Percentiles rank a stretch among this genome's conserved stretches.
Evolutionary conservation across 805 yeast species (phyloP).

Genomic region (Sugiyamaella mastotermitis): DNA sequence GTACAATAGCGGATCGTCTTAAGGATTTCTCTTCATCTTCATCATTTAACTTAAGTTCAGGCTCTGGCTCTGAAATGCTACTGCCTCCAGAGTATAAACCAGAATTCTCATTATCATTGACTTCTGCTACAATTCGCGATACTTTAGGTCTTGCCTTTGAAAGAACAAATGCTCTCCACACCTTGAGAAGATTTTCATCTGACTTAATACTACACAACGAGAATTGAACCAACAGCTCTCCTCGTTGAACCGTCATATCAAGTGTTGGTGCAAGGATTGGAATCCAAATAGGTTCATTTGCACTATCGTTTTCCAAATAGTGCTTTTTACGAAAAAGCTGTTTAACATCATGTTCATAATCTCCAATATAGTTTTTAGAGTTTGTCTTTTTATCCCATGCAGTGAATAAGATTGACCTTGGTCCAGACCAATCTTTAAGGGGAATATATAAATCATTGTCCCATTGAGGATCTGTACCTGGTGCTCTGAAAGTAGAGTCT

Average conservation of each 20-base stretch:
- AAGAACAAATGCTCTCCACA: conserved; percentile 13
- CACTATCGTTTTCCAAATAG: background rate
- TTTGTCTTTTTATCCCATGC: conserved; percentile 28
- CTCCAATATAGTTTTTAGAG: conserved; percentile 20
- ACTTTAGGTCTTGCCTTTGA: background rate
- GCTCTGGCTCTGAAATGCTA: background rate
- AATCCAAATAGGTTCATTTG: background rate
- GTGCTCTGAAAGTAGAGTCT: conserved; percentile 46
- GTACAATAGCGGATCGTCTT: background rate
- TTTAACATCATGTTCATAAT: conserved; percentile 4
- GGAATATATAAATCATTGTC: conserved; percentile 59
- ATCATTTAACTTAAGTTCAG: background rate
- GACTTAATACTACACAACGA: conserved; percentile 2
- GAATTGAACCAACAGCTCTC: conserved; percentile 1
- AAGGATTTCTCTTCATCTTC: background rate
- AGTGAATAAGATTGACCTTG: conserved; percentile 13
- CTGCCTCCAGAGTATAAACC: too few species aligned
- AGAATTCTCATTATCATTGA: conserved; percentile 6
- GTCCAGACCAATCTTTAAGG: conserved; percentile 15
- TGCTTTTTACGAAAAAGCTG: conserved; percentile 9
- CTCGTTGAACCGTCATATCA: background rate
- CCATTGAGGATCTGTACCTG: conserved; percentile 71
- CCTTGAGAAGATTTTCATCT: conserved; percentile 7
- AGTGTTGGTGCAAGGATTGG: background rate
- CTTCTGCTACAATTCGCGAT: conserved; percentile 1